phyloP scores from a whole-genome alignment of 805 yeast genomes.

The Kodamaea kaohsiungensis region DNA sequence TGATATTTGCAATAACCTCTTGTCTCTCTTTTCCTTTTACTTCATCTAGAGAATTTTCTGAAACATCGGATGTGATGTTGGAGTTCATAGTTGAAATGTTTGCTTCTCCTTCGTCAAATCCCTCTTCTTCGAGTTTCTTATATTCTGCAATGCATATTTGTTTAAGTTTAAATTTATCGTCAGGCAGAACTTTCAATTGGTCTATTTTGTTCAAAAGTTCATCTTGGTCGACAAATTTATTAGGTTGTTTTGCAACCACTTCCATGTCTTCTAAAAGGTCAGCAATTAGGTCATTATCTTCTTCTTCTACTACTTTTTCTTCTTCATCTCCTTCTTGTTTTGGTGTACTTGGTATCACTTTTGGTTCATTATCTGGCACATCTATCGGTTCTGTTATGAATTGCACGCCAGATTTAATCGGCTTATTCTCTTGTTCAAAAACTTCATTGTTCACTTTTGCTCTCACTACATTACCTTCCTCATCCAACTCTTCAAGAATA shows the following conservation, averaged over 20 bases:
- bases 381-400: not conserved
- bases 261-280: slow-evolving; percentile 40
- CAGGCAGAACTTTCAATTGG: slow-evolving; percentile 22
- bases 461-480: slow-evolving; percentile 66
- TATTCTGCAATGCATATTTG: slow-evolving; percentile 23
- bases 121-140: slow-evolving; percentile 12
- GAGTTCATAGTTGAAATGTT: not conserved
- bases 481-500: slow-evolving; percentile 77
- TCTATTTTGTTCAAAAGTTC: slow-evolving; percentile 28
- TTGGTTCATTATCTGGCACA: not conserved
- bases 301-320: no score
- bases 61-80: slow-evolving; percentile 6
- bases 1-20: slow-evolving; percentile 14
- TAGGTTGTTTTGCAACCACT: slow-evolving; percentile 33
- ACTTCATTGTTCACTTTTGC: slow-evolving; percentile 27
- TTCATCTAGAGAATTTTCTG: slow-evolving; percentile 13
- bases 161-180: slow-evolving; percentile 31
- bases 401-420: not conserved
- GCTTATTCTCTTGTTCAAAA: not conserved
- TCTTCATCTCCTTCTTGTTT: no score
- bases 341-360: not conserved
- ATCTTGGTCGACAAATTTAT: slow-evolving; percentile 16
- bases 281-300: slow-evolving; percentile 20
- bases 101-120: slow-evolving; percentile 9
- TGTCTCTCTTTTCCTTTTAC: slow-evolving; percentile 10